Evolutionary conservation across 2,329 filamentous ascomycete genomes (phyloP).

Genomic region (Aspergillus arachidicola): DNA sequence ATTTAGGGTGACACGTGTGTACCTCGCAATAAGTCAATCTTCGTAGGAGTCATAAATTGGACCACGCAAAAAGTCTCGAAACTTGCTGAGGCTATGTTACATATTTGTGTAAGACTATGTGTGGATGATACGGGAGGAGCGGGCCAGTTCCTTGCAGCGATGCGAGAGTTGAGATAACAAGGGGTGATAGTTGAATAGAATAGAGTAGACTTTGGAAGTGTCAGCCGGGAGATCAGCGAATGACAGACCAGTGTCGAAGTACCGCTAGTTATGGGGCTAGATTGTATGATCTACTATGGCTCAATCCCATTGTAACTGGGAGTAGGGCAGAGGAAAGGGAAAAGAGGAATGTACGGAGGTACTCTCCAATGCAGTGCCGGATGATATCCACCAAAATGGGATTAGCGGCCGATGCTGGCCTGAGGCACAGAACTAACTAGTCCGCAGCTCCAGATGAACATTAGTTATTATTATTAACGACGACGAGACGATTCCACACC

Average conservation of each 20-base stretch:
- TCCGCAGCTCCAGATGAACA: conserved; percentile 6
- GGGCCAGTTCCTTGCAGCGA: neutral
- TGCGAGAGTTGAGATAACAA: neutral
- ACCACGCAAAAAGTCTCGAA: neutral
- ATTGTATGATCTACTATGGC: neutral
- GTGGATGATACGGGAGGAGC: neutral
- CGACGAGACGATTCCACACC: conserved; percentile 6
- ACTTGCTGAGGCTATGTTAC: neutral
- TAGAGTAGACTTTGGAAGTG: neutral
- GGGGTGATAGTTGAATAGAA: neutral
- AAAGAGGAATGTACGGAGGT: too few species aligned
- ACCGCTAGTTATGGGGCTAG: neutral
- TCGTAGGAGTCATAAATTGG: neutral
- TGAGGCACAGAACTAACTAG: neutral
- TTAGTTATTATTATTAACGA: conserved; percentile 10
- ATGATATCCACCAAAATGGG: neutral
- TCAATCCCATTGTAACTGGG: neutral
- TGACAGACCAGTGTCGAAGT: neutral
- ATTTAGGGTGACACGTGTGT: neutral
- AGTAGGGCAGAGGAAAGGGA: neutral
- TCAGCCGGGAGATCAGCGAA: neutral
- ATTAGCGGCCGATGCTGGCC: neutral
- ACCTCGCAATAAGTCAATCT: neutral
- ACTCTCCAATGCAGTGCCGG: neutral
- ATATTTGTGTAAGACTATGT: neutral